A percentile compares a stretch with the other conserved stretches of the same genome.
phyloP scores from a whole-genome alignment of 352 stramenopile species.

The Elongisporangium undulatum region DNA sequence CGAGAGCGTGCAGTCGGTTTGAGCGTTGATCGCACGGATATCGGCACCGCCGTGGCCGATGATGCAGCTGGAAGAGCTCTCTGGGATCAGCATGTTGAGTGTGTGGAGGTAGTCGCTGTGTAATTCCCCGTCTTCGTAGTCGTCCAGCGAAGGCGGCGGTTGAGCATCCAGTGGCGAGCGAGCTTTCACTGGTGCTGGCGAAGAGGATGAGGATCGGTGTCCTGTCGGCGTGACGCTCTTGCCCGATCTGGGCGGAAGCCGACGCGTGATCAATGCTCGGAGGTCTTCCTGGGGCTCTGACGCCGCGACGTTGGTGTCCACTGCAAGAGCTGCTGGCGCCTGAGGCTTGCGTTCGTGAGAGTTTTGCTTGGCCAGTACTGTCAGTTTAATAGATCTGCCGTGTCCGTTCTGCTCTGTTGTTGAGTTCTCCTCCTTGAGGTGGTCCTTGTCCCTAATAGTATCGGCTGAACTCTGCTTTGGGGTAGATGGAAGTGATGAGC shows the following conservation, averaged over 20 bases:
- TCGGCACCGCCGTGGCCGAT: slow-evolving; percentile 42
- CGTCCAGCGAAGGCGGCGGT: slow-evolving; percentile 11
- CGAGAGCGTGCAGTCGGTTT: slow-evolving; percentile 47
- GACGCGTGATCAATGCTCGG: background rate
- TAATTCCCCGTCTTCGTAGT: slow-evolving; percentile 56
- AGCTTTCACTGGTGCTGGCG: background rate
- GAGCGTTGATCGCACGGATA: slow-evolving; percentile 44
- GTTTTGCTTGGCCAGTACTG: background rate
- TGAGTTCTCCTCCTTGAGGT: background rate
- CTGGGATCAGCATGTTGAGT: slow-evolving; percentile 63
- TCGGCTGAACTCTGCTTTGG: background rate
- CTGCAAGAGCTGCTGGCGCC: background rate
- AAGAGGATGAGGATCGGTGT: background rate
- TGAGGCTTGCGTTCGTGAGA: background rate
- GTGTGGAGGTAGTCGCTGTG: slow-evolving; percentile 51
- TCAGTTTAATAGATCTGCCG: background rate
- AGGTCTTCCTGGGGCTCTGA: background rate
- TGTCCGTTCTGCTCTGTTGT: background rate
- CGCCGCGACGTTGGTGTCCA: background rate
- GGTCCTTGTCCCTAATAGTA: background rate
- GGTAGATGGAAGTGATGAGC: background rate
- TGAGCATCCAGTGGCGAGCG: background rate
- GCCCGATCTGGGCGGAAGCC: background rate
- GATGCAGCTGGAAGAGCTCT: slow-evolving; percentile 39
- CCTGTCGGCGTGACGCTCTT: background rate